Percentiles rank a stretch among this genome's conserved stretches.
phyloP scores from a whole-genome alignment of 257 asterid genomes.

The Cinchona pubescens region DNA sequence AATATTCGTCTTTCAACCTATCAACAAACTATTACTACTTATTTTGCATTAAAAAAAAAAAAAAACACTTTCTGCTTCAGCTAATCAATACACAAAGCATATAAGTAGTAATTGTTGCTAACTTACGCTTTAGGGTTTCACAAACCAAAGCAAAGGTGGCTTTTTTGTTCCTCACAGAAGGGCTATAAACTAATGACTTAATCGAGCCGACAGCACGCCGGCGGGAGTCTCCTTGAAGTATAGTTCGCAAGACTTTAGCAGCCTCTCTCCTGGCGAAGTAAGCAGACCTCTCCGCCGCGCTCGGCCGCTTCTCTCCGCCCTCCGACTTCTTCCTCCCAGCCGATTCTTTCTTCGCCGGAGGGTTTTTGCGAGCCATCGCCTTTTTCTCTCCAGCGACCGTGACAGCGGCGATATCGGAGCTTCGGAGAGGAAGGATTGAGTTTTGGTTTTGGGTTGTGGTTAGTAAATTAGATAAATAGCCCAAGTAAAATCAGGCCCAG shows the following conservation, averaged over 20 bases:
- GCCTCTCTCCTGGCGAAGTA: conserved; percentile 94
- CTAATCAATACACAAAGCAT: not conserved
- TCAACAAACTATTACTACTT: no score
- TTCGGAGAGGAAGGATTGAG: not conserved
- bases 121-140: conserved; percentile 86
- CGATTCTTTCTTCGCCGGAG: conserved; percentile 16
- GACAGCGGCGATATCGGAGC: not conserved
- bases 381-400: not conserved
- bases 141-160: conserved; percentile 86
- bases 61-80: not conserved
- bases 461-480: not conserved
- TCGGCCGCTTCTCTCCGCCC: conserved; percentile 31
- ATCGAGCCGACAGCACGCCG: conserved; percentile 84
- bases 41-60: no score
- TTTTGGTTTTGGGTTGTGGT: not conserved
- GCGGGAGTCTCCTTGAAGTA: conserved; percentile 83
- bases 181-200: conserved; percentile 81
- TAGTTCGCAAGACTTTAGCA: conserved; percentile 77
- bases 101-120: not conserved
- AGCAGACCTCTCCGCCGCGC: conserved; percentile 69
- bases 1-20: no score
- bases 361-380: conserved; percentile 53
- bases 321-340: conserved; percentile 36
- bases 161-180: conserved; percentile 73
- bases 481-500: not conserved